phyloP scores from a whole-genome alignment of 331 rosid genomes.

The Rhamnella rubrinervis region DNA sequence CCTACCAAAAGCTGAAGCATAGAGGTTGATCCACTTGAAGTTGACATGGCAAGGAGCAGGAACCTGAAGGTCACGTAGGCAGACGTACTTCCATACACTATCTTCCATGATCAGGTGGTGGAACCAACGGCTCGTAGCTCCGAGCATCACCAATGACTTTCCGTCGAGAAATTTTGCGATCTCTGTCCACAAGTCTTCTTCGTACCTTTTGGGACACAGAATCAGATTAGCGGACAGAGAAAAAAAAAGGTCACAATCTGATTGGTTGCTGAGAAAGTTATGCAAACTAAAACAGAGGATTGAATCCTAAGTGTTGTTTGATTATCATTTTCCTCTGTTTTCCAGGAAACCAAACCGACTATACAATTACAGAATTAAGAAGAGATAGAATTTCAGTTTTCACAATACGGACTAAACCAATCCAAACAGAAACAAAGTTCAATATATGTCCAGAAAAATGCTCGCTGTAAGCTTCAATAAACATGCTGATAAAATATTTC shows the following conservation, averaged over 20 bases:
- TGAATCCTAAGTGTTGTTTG: not conserved
- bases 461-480: not conserved
- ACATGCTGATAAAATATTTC: not conserved
- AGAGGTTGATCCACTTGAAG: conserved; percentile 70
- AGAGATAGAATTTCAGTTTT: not conserved
- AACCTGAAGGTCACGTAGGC: conserved; percentile 85
- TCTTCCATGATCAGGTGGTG: conserved; percentile 64
- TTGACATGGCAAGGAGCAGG: conserved; percentile 53
- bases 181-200: conserved; percentile 89
- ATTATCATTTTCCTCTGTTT: not conserved
- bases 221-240: not conserved
- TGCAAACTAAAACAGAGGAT: no score
- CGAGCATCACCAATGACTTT: conserved; percentile 76
- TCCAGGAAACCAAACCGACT: conserved; percentile 6
- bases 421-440: conserved; percentile 11
- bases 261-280: not conserved
- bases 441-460: conserved; percentile 5
- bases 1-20: conserved; percentile 76
- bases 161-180: conserved; percentile 79
- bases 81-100: conserved; percentile 71
- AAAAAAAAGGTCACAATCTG: not conserved
- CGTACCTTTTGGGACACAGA: conserved; percentile 51
- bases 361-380: not conserved
- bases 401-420: not conserved
- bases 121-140: conserved; percentile 78